These are phyloP conservation scores for Cyberlindnera sargentensis DNA, from an alignment of 805 yeast species.

Conservation along the genomic window DNA sequence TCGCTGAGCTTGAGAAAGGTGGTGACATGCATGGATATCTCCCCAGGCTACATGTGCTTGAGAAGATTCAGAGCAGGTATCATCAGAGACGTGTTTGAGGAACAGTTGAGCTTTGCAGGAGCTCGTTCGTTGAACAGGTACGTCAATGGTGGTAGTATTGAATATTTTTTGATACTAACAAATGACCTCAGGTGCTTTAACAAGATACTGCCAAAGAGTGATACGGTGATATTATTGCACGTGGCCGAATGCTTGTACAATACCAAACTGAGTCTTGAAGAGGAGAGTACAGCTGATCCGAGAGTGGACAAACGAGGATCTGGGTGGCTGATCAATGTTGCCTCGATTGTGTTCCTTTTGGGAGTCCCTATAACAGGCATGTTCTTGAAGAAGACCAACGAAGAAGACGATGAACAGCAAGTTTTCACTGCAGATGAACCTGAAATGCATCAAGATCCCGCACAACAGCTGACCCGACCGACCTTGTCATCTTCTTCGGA, in stretches of 20 bases:
- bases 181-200: neutral
- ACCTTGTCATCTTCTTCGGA: too few species aligned
- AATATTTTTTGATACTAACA: neutral
- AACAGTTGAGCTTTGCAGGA: neutral
- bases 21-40: slow-evolving; percentile 7
- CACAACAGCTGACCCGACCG: too few species aligned
- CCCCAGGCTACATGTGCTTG: slow-evolving; percentile 9
- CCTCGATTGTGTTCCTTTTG: neutral
- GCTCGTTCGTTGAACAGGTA: neutral
- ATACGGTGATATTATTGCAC: neutral
- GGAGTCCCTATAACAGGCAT: too few species aligned
- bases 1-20: slow-evolving; percentile 7
- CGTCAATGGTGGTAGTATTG: neutral
- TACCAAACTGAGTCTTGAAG: neutral
- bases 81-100: slow-evolving; percentile 2
- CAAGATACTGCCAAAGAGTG: too few species aligned
- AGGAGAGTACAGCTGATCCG: neutral
- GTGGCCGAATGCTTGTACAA: neutral
- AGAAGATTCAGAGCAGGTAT: slow-evolving; percentile 5
- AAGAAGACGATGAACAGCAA: too few species aligned
- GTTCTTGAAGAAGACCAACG: too few species aligned
- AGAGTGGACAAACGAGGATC: neutral
- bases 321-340: neutral
- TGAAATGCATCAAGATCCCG: too few species aligned
- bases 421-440: too few species aligned